Evolutionary conservation across 2,329 filamentous ascomycete species (phyloP).

Genomic region (Trichophyton schoenleinii): DNA sequence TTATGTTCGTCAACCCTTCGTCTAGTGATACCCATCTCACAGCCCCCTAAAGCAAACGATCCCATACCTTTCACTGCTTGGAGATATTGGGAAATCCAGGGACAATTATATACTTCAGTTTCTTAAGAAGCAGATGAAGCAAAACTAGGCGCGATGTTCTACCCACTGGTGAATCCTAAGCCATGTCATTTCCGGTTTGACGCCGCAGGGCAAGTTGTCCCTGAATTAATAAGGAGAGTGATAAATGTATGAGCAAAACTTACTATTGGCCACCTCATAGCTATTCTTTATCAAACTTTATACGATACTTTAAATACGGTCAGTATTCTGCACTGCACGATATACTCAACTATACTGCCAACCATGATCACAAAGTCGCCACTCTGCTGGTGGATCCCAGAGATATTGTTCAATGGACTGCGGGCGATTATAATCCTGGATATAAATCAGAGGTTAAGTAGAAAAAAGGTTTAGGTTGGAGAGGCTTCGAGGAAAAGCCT

Average conservation of each 20-base stretch:
- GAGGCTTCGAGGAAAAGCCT: slow-evolving; percentile 16
- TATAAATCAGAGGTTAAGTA: slow-evolving; percentile 20
- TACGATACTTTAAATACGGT: neutral
- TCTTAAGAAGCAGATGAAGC: neutral
- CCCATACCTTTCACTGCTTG: neutral
- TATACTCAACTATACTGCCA: neutral
- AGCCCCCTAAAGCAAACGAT: neutral
- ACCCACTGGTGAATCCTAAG: neutral
- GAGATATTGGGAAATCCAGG: neutral
- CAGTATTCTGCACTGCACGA: neutral
- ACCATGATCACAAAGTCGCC: neutral
- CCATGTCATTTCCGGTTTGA: neutral
- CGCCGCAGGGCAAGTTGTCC: neutral
- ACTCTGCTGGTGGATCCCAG: slow-evolving; percentile 37
- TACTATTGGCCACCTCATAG: neutral
- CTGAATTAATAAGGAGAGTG: neutral
- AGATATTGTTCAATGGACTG: slow-evolving; percentile 22
- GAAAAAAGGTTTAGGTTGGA: slow-evolving; percentile 20
- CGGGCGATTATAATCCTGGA: slow-evolving; percentile 17
- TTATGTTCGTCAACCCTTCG: neutral
- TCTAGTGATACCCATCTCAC: neutral
- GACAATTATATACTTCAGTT: neutral
- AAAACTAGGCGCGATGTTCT: neutral
- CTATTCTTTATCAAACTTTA: neutral
- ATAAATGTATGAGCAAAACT: neutral